Conservation (phyloP, 2,329 filamentous ascomycete species). For the Botrytis porri region DNA sequence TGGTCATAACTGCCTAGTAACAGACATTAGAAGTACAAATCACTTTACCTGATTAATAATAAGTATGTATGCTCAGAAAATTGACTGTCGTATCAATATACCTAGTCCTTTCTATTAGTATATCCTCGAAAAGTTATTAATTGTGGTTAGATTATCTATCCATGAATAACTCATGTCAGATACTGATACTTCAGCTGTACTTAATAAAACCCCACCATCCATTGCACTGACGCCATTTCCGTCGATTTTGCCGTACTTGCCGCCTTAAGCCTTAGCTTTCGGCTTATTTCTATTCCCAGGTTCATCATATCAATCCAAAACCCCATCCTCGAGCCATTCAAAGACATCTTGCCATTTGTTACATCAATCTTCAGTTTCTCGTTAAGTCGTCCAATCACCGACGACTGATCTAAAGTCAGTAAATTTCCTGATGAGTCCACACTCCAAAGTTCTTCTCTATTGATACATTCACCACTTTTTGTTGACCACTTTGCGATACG, state of each 20-base stretch:
- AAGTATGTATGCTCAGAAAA: background rate
- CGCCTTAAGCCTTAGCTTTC: background rate
- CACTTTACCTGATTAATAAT: background rate
- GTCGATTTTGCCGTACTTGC: background rate
- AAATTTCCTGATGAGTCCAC: slow-evolving; percentile 20
- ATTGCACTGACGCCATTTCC: slow-evolving; percentile 8
- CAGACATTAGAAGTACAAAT: background rate
- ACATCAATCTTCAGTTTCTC: background rate
- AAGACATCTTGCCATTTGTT: background rate
- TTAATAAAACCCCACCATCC: background rate
- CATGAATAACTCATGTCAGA: too few relatives aligned
- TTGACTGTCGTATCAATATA: background rate
- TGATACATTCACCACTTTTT: slow-evolving; percentile 20
- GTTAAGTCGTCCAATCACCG: background rate
- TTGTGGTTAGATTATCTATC: background rate
- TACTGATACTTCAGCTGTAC: background rate
- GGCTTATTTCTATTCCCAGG: background rate
- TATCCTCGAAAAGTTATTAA: background rate
- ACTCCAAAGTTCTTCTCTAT: slow-evolving; percentile 18
- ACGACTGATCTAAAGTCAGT: slow-evolving; percentile 10
- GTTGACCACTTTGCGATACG: slow-evolving; percentile 19
- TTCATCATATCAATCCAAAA: background rate
- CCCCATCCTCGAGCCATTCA: background rate
- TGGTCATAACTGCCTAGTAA: background rate
- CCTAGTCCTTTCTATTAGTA: background rate